Percentiles rank a stretch among this genome's conserved stretches.
These are phyloP conservation scores for Agrostemma githago DNA, from an alignment of 148 eudicot genomes.

Conservation along the genomic window DNA sequence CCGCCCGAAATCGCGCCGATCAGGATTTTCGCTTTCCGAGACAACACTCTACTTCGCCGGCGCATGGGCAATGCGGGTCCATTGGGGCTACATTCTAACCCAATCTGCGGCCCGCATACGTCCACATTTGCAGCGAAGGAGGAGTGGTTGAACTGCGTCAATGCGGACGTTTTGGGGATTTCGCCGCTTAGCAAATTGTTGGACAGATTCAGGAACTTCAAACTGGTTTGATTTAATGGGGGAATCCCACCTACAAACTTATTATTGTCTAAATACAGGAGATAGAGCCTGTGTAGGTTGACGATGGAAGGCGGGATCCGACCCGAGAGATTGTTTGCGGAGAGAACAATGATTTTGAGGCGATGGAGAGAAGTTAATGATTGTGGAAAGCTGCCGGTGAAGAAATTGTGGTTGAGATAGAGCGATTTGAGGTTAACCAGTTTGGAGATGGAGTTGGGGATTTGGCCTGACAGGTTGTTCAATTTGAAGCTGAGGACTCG, in stretches of 20 bases:
- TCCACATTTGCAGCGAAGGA: conserved; percentile 47
- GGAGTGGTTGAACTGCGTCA: conserved; percentile 44
- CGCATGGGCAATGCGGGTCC: conserved; percentile 13
- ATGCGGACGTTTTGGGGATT: conserved; percentile 52
- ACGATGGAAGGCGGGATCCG: conserved; percentile 40
- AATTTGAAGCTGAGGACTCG: conserved; percentile 70
- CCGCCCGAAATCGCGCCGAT: conserved; percentile 18
- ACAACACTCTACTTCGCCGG: conserved; percentile 3
- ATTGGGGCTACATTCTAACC: conserved; percentile 21
- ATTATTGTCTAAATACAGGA: conserved; percentile 54
- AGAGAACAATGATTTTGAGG: conserved; percentile 53
- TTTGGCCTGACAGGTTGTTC: conserved; percentile 47
- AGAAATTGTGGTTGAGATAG: conserved; percentile 49
- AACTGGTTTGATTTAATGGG: conserved; percentile 46
- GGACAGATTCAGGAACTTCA: conserved; percentile 59
- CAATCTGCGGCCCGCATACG: conserved; percentile 56
- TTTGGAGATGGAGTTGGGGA: conserved; percentile 50
- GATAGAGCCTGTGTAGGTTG: conserved; percentile 39
- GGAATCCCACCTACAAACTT: conserved; percentile 54
- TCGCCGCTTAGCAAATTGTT: conserved; percentile 55
- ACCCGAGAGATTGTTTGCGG: conserved; percentile 56
- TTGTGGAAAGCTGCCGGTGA: conserved; percentile 56
- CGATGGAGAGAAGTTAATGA: conserved; percentile 53
- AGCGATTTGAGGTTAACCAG: conserved; percentile 61
- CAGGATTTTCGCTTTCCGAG: conserved; percentile 21